Percentiles rank a stretch among this genome's conserved stretches.
These are phyloP conservation scores for Stereocaulon alpinum DNA, from an alignment of 495 filamentous ascomycete species.

Conservation along the genomic window DNA sequence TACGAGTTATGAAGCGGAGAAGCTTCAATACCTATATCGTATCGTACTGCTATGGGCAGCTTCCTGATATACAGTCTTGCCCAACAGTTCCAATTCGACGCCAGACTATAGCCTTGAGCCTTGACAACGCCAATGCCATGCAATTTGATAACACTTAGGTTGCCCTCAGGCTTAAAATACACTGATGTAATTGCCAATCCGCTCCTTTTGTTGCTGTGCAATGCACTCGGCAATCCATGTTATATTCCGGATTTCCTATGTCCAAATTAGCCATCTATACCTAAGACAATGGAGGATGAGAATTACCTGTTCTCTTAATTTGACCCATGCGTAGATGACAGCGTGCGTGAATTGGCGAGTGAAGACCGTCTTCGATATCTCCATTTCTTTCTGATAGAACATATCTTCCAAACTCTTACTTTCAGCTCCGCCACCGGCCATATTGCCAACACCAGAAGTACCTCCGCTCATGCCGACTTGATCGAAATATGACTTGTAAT, in stretches of 20 bases:
- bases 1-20: not conserved
- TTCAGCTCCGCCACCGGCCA: constrained; percentile 67
- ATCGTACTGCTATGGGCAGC: not conserved
- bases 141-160: not conserved
- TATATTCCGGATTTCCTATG: constrained; percentile 95
- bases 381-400: constrained; percentile 99
- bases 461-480: constrained; percentile 76
- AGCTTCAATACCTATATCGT: not conserved
- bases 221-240: constrained; percentile 99
- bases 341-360: constrained; percentile 93
- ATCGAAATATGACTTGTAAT: constrained; percentile 94
- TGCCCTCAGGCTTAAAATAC: constrained; percentile 52
- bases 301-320: constrained; percentile 86
- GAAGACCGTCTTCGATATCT: constrained; percentile 87
- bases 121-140: constrained; percentile 8
- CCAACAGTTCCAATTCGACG: not conserved
- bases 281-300: not conserved
- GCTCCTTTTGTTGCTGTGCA: constrained; percentile 98
- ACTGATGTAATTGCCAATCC: constrained; percentile 97
- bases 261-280: constrained; percentile 22
- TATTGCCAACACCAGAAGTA: constrained; percentile 57
- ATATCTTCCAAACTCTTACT: constrained; percentile 90
- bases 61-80: not conserved
- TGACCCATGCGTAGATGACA: constrained; percentile 96
- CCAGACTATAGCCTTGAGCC: not conserved